A percentile compares a stretch with the other conserved stretches of the same genome.
phyloP scores from a whole-genome alignment of 805 yeast species.

The Metschnikowia noctiluminum region DNA sequence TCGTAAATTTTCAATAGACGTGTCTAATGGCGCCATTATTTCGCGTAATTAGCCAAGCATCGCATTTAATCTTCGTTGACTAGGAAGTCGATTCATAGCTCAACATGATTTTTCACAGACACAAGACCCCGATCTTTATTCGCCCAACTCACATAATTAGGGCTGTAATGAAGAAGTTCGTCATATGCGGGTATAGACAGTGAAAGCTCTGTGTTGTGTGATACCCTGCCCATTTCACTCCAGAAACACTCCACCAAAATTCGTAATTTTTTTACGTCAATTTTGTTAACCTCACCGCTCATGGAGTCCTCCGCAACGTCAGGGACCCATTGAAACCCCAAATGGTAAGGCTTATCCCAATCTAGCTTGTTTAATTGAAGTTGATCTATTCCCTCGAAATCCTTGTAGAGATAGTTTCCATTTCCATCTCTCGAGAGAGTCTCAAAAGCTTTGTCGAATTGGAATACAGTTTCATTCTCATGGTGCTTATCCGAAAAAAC shows the following conservation, averaged over 20 bases:
- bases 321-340: slow-evolving; percentile 79
- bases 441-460: background rate
- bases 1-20: too few relatives aligned
- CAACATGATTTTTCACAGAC: slow-evolving; percentile 49
- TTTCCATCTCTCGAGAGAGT: slow-evolving; percentile 37
- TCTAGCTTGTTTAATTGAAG: slow-evolving; percentile 62
- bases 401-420: slow-evolving; percentile 49
- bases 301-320: slow-evolving; percentile 41
- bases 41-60: too few relatives aligned
- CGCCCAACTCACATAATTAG: slow-evolving; percentile 60
- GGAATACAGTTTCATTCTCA: slow-evolving; percentile 3
- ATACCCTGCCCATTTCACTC: slow-evolving; percentile 53
- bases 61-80: too few relatives aligned
- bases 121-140: slow-evolving; percentile 70
- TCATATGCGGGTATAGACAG: slow-evolving; percentile 59
- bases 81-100: slow-evolving; percentile 18
- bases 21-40: too few relatives aligned
- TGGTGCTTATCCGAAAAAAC: slow-evolving; percentile 39
- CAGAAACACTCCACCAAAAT: slow-evolving; percentile 67
- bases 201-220: too few relatives aligned
- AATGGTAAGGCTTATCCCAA: slow-evolving; percentile 55
- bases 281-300: slow-evolving; percentile 23
- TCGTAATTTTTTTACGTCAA: slow-evolving; percentile 41
- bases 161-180: slow-evolving; percentile 67
- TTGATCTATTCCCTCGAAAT: slow-evolving; percentile 60